Base-by-base conservation (phyloP, 1,284 basidiomycete species). In the Trichosporon faecale region DNA sequence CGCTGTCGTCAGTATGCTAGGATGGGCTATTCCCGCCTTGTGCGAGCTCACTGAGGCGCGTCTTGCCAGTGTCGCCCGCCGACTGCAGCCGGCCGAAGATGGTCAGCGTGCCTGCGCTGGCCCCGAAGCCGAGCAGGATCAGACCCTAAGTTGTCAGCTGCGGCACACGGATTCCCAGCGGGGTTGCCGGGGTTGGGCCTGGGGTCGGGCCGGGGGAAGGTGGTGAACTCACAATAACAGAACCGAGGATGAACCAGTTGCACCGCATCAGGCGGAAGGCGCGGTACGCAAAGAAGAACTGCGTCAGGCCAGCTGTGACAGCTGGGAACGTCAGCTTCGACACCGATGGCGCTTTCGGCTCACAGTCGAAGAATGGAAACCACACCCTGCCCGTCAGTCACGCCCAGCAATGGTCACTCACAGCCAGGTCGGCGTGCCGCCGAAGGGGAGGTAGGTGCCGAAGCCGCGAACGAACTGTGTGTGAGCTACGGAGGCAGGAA, bases 251-350 rank as follows among this genome's bases (percentile, higher is more conserved):
- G 61, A 66, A 68, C 68, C 70, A 75, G 68, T 73, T 77, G 21
- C 76, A 68, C n/a, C 63, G 64, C 29, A 66, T 73, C 11, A 80
- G 73, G 6, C 78, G 72, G 71, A 71, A 77, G 3, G 76, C 76
- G 68, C 77, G 71, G 55, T 78, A 75, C 16, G 77, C 71, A 67
- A 80, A 79, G 73, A 77, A 80, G 18, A 40, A 61, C 68, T 79
- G 79, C 25, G 76, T 69, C 21, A 71, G 9, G 35, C 37, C 44
- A 0, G 65, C 61, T 9, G 60, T 61, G 33, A 70, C n/a, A 1
- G 57, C 57, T 61, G 57, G 2, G 55, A 4, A 14, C 7, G 7
- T 61, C 18, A 61, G 57, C 27, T 31, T 6, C 16, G 14, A 11
- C 11, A 14, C 11, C 23, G 27, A 18, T 27, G 12, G 27, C 1